Evolutionary conservation across 768 basidiomycete genomes (phyloP).

Genomic region (Boletus rufocinnamomeus): DNA sequence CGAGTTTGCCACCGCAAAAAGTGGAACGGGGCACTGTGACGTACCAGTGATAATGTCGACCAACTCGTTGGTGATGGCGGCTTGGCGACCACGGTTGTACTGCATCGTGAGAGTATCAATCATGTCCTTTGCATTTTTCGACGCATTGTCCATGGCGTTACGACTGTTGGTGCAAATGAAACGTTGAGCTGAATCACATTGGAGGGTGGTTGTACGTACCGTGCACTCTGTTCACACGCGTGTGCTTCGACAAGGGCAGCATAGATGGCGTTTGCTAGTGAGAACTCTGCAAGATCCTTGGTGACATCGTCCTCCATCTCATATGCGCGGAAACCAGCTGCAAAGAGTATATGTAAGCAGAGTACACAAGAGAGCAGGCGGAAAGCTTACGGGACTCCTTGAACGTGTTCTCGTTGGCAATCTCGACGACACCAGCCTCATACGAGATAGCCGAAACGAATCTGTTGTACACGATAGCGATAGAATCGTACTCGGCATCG

Average conservation of each 20-base stretch:
- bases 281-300: conserved; percentile 92
- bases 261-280: conserved; percentile 94
- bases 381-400: conserved; percentile 70
- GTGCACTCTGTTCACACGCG: conserved; percentile 91
- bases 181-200: neutral
- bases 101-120: conserved; percentile 84
- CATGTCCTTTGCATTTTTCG: conserved; percentile 98
- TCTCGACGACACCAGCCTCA: conserved; percentile 71
- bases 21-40: conserved; percentile 20
- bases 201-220: conserved; percentile 45
- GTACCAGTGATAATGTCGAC: conserved; percentile 90
- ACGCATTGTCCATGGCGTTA: conserved; percentile 99
- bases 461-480: conserved; percentile 79
- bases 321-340: conserved; percentile 90
- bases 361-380: neutral
- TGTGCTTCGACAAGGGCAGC: conserved; percentile 93
- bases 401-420: conserved; percentile 81
- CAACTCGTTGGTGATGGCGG: conserved; percentile 94
- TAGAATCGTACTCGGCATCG: conserved; percentile 83
- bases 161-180: conserved; percentile 46
- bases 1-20: neutral
- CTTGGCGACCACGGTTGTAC: conserved; percentile 98
- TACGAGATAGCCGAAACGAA: conserved; percentile 92
- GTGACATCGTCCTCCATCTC: conserved; percentile 98
- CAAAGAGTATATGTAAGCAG: neutral